phyloP scores from a whole-genome alignment of 495 filamentous ascomycete species.

The Aspergillus cristatus region DNA sequence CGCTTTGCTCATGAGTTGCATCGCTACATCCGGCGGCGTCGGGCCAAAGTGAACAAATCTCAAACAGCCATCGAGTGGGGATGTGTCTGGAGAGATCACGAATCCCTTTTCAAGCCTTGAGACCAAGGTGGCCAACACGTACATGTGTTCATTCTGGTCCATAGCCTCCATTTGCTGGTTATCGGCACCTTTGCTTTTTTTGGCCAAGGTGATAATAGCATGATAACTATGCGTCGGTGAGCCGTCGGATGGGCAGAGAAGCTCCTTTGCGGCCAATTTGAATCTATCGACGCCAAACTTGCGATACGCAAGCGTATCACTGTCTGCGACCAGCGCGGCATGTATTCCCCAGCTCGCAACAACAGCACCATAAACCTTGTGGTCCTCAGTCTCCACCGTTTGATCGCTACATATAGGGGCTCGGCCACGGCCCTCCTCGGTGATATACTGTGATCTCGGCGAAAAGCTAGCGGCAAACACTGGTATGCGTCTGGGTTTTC shows the following conservation, averaged over 20 bases:
- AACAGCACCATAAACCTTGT: conserved; percentile 59
- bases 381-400: conserved; percentile 13
- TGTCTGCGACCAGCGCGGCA: conserved; percentile 77
- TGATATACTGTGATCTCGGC: conserved; percentile 41
- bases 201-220: conserved; percentile 43
- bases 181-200: conserved; percentile 12
- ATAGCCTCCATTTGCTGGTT: conserved; percentile 19
- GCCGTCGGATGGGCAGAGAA: conserved; percentile 52
- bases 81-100: conserved; percentile 60
- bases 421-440: conserved; percentile 27
- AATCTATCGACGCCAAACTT: conserved; percentile 68
- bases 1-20: conserved; percentile 66
- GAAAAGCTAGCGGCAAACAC: conserved; percentile 58
- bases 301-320: conserved; percentile 70
- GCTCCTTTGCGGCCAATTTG: conserved; percentile 67
- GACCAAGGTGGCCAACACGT: conserved; percentile 65
- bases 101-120: conserved; percentile 74
- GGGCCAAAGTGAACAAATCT: conserved; percentile 66
- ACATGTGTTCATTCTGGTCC: conserved; percentile 45
- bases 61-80: conserved; percentile 57
- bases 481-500: conserved; percentile 40
- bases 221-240: conserved; percentile 57
- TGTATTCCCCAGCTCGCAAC: conserved; percentile 86
- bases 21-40: conserved; percentile 49
- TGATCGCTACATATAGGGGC: conserved; percentile 7